A percentile compares a stretch with the other conserved stretches of the same genome.
phyloP scores from a whole-genome alignment of 371 early-diverging fungal genomes.

The Dichotomocladium elegans region DNA sequence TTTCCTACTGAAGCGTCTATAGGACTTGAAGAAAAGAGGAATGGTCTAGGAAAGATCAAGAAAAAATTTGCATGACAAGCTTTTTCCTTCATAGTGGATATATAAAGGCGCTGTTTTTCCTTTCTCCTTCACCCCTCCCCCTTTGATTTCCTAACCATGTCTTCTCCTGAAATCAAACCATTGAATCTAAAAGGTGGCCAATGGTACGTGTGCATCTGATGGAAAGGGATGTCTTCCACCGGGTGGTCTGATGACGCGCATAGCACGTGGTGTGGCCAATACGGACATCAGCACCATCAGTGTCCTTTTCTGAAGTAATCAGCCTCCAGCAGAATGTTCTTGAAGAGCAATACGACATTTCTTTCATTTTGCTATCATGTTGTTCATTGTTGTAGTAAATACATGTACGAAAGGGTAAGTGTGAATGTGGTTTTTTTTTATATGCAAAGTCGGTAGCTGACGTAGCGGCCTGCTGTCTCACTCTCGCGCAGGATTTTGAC shows the following conservation, averaged over 20 bases:
- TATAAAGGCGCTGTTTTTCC: background rate
- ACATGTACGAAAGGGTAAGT: background rate
- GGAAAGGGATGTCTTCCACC: background rate
- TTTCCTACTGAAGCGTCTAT: no score
- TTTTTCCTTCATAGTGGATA: constrained; percentile 14
- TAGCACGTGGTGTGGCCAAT: constrained; percentile 49
- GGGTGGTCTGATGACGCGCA: background rate
- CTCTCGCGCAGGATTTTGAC: constrained; percentile 95
- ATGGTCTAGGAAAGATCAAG: no score
- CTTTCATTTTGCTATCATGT: background rate
- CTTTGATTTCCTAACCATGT: background rate
- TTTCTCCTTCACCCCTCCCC: constrained; percentile 50
- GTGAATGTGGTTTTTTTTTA: constrained; percentile 27
- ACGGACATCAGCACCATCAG: constrained; percentile 28
- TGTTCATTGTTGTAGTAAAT: background rate
- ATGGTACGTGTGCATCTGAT: constrained; percentile 28
- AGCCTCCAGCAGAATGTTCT: background rate
- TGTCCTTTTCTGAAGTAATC: constrained; percentile 38
- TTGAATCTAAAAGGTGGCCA: constrained; percentile 46
- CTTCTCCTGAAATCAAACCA: constrained; percentile 23
- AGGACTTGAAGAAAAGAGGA: no score
- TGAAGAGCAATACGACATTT: background rate
- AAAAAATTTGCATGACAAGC: no score
- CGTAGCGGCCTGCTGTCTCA: constrained; percentile 97
- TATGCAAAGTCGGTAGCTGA: constrained; percentile 90